A percentile compares a stretch with the other conserved stretches of the same genome.
Evolutionary conservation across 2,329 filamentous ascomycete species (phyloP).

Genomic region (Sporothrix globosa): DNA sequence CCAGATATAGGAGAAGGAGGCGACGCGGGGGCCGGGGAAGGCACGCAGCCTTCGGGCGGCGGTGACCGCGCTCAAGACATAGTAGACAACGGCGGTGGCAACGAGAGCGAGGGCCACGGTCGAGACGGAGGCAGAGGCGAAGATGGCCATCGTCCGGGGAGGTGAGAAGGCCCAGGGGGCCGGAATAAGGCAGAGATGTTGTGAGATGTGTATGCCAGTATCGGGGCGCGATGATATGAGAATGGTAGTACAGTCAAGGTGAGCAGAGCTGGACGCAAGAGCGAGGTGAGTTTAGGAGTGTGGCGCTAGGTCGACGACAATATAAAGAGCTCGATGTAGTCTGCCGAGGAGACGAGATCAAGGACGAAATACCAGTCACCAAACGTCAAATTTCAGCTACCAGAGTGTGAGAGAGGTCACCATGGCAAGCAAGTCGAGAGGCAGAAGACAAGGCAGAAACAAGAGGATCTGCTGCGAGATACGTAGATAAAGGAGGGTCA

Average conservation of each 20-base stretch:
- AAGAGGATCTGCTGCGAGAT: conserved; percentile 4
- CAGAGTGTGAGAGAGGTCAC: not conserved
- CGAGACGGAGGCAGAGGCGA: not conserved
- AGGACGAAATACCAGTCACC: not conserved
- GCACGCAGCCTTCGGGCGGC: conserved; percentile 38
- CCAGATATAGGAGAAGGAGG: conserved; percentile 44
- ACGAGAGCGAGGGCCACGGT: conserved; percentile 6
- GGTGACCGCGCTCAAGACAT: conserved; percentile 33
- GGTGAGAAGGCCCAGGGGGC: not conserved
- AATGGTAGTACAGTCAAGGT: too few relatives aligned
- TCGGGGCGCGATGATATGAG: too few relatives aligned
- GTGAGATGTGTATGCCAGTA: too few relatives aligned
- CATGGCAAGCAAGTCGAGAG: not conserved
- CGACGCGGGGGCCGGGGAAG: conserved; percentile 40
- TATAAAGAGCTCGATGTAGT: conserved; percentile 8
- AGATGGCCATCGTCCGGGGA: conserved; percentile 23
- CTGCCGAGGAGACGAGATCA: not conserved
- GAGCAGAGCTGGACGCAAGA: not conserved
- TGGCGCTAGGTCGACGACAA: not conserved
- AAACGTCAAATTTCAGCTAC: not conserved
- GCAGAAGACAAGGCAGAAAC: not conserved
- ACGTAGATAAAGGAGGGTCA: conserved; percentile 11
- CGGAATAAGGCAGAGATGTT: too few relatives aligned
- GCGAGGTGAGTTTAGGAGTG: too few relatives aligned
- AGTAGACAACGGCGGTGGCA: conserved; percentile 26